These are phyloP conservation scores for Aureobasidium namibiae DNA, from an alignment of 2,329 filamentous ascomycete species.

Conservation along the genomic window DNA sequence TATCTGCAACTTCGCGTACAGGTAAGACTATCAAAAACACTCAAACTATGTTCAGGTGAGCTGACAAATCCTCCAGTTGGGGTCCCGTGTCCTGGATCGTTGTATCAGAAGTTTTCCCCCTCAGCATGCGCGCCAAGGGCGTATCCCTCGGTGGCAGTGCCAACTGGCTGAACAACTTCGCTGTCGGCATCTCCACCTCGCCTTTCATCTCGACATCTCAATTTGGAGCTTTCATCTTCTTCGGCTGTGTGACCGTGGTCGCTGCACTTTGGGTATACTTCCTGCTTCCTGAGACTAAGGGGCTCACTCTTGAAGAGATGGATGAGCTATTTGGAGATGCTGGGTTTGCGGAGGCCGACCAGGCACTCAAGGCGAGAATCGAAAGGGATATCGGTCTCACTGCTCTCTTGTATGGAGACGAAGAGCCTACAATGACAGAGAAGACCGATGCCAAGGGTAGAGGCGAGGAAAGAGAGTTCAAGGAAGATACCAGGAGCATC, in stretches of 20 bases:
- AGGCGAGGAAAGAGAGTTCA: conserved; percentile 2
- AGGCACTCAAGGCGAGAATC: conserved; percentile 15
- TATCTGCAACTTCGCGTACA: conserved; percentile 62
- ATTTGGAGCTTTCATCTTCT: conserved; percentile 20
- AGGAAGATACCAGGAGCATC: neutral
- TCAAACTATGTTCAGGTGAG: neutral
- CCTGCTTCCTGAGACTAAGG: conserved; percentile 23
- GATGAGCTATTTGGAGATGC: conserved; percentile 21
- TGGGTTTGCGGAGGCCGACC: conserved; percentile 24
- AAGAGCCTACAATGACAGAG: neutral
- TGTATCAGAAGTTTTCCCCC: conserved; percentile 22
- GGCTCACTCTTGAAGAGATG: conserved; percentile 22
- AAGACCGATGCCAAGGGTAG: neutral
- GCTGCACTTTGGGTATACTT: conserved; percentile 19
- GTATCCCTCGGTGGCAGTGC: conserved; percentile 17
- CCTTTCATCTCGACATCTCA: conserved; percentile 16
- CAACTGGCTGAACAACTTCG: conserved; percentile 19
- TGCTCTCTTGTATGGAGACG: conserved; percentile 15
- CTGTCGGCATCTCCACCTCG: conserved; percentile 17
- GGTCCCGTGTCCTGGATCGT: conserved; percentile 30
- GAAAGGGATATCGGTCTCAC: conserved; percentile 18
- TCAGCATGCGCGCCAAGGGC: conserved; percentile 23
- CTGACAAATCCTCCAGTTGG: conserved; percentile 39
- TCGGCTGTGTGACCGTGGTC: conserved; percentile 17
- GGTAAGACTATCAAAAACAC: neutral